These are phyloP conservation scores for Umbelopsis isabellina DNA, from an alignment of 192 early-diverging fungal species.

Conservation along the genomic window DNA sequence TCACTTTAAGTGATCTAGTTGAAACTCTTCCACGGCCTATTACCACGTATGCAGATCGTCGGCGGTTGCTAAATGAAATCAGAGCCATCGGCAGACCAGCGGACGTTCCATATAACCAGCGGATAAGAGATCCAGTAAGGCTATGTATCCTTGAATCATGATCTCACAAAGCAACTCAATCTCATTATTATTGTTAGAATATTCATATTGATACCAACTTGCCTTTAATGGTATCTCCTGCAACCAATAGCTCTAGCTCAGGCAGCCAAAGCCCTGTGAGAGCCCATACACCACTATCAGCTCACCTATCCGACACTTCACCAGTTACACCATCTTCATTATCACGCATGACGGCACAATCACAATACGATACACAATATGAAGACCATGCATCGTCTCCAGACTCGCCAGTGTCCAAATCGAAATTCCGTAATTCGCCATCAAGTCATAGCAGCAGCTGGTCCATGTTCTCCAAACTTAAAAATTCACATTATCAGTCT, in stretches of 20 bases:
- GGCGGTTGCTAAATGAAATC: slow-evolving; percentile 39
- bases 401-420: slow-evolving; percentile 15
- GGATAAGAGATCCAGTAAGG: slow-evolving; percentile 6
- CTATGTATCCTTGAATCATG: neutral
- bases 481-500: neutral
- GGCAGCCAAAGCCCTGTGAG: slow-evolving; percentile 11
- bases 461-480: slow-evolving; percentile 18
- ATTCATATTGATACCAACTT: slow-evolving; percentile 17
- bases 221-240: slow-evolving; percentile 16
- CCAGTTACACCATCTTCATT: slow-evolving; percentile 10
- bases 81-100: slow-evolving; percentile 27
- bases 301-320: slow-evolving; percentile 13
- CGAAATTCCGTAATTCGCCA: slow-evolving; percentile 7
- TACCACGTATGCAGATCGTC: slow-evolving; percentile 39
- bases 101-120: slow-evolving; percentile 1
- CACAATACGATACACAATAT: neutral
- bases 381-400: slow-evolving; percentile 14
- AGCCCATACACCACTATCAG: slow-evolving; percentile 8
- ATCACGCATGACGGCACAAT: neutral
- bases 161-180: neutral
- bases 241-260: slow-evolving; percentile 14
- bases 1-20: slow-evolving; percentile 36
- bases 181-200: neutral
- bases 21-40: slow-evolving; percentile 34
- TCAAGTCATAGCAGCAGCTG: slow-evolving; percentile 5